Conservation (phyloP, 78 protist species). For the Dictyostelium citrinum region DNA sequence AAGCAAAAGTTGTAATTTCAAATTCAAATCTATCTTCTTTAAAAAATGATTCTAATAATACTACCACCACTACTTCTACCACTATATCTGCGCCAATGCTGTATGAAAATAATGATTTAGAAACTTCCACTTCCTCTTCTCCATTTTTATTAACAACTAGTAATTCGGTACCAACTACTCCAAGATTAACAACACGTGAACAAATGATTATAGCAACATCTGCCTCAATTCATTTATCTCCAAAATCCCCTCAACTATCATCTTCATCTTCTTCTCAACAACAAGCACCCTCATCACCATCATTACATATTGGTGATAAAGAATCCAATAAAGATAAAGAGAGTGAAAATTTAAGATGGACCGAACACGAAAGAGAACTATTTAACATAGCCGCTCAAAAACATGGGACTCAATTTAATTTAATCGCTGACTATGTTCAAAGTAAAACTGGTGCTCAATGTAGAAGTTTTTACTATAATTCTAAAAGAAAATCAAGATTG, state of each 20-base stretch:
- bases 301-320: not conserved
- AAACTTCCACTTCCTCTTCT: not conserved
- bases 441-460: constrained; percentile 25
- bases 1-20: not conserved
- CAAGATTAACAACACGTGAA: constrained; percentile 57
- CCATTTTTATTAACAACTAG: not conserved
- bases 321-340: not conserved
- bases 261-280: not conserved
- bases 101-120: not conserved
- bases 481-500: constrained; percentile 11
- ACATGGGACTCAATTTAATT: constrained; percentile 60
- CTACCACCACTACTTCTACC: not conserved
- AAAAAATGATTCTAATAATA: not conserved
- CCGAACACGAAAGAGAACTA: constrained; percentile 22
- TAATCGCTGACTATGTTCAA: not conserved
- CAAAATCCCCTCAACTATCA: not conserved
- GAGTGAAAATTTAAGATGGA: constrained; percentile 2
- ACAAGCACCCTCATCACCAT: not conserved
- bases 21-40: not conserved
- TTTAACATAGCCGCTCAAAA: not conserved
- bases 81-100: not conserved
- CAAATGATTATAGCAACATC: constrained; percentile 31
- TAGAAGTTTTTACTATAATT: constrained; percentile 33
- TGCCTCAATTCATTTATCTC: not conserved
- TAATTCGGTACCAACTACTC: constrained; percentile 11